Base-by-base conservation (phyloP, 352 stramenopile genomes). In the Phytophthora fragariae region DNA sequence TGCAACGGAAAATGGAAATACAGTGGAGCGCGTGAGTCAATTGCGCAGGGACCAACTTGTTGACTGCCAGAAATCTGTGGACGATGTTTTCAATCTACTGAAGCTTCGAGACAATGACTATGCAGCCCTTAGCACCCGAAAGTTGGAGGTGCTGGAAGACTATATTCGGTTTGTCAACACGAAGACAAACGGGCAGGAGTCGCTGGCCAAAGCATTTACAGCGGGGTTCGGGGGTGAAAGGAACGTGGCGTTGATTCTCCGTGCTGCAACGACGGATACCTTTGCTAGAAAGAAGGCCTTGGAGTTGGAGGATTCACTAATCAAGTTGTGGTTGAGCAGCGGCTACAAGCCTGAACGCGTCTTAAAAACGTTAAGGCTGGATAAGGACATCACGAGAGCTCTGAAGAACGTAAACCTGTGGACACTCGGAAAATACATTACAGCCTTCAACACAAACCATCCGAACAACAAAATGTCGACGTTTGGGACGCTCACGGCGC, bases 21-120 rank as follows among this genome's bases (percentile, higher is more conserved):
- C 41, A 9, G 8, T 10, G 15, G 11, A 44, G 1, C 27, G 27
- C 27, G 27, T 31, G 27, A 31, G 2, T 1, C 27, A 31, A n/a
- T 46, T 59, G 29, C 27, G n/a, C 14, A 17, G 0, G 46, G 27
- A 59, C 12, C 53, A 59, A 29, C 7, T 59, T 5, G 29, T 46
- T 19, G 39, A 12, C 12, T 29, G 39, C 24, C 3, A 62, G 1
- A 52, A 62, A 41, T 39, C 37, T 24, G 15, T 44, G 31, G 21
- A 41, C 14, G 57, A 62, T 17, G 57, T 53, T 8, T 65, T 56
- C 58, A 39, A 12, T 3, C 10, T 41, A 37, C 24, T 62, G 12
- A 62, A 44, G 21, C 35, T 61, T 11, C 2, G 21, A 21, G 17
- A 61, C 21, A 17, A 33, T 14, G 19, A 2, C 29, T 27, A 33